Evolutionary conservation across 768 basidiomycete species (phyloP).

Genomic region (Lentinus tigrinus): DNA sequence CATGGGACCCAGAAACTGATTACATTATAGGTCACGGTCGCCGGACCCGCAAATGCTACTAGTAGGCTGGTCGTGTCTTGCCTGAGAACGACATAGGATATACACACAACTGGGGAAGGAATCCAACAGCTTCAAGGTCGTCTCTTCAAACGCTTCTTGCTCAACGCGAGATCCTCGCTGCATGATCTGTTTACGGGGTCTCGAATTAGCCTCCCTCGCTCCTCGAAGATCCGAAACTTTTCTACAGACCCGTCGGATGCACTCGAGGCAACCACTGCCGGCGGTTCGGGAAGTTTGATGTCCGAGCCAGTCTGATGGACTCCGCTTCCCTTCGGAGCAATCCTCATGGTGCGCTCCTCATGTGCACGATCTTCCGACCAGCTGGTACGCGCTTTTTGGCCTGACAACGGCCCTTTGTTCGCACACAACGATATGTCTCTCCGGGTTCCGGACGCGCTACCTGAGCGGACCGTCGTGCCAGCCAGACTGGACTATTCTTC

Average conservation of each 20-base stretch:
- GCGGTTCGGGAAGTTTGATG: not conserved
- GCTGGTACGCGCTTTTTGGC: not conserved
- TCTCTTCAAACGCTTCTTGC: too few species aligned
- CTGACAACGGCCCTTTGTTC: not conserved
- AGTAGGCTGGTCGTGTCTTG: too few species aligned
- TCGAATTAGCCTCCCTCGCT: not conserved
- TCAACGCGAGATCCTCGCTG: not conserved
- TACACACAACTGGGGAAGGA: too few species aligned
- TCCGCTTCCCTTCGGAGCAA: not conserved
- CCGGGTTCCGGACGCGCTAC: too few species aligned
- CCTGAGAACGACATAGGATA: too few species aligned
- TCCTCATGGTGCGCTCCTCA: not conserved
- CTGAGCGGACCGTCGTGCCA: too few species aligned
- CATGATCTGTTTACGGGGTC: not conserved
- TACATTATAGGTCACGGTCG: too few species aligned
- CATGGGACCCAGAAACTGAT: too few species aligned
- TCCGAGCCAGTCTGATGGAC: not conserved
- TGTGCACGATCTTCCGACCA: not conserved
- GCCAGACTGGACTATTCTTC: too few species aligned
- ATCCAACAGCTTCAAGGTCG: too few species aligned
- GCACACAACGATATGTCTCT: too few species aligned
- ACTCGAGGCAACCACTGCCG: not conserved
- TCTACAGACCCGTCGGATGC: not conserved
- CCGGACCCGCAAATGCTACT: too few species aligned
- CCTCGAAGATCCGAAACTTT: not conserved